Base-by-base conservation (phyloP, 495 filamentous ascomycete genomes). In the Amphirosellinia nigrospora region DNA sequence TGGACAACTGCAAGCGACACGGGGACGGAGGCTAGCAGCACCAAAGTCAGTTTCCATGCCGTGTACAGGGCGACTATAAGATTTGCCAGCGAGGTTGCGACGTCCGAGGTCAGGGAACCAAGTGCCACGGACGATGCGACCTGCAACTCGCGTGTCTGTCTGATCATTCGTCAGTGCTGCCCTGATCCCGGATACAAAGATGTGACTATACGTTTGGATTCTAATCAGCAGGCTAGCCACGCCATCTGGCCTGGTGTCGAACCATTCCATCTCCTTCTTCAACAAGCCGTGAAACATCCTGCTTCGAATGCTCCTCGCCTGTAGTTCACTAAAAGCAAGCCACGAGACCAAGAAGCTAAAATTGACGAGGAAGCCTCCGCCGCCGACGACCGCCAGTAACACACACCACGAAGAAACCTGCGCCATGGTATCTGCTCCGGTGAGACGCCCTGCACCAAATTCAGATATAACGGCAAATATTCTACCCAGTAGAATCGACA, bases 31-130 rank as follows among this genome's bases (percentile, higher is more conserved):
- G 92, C 85, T 5, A 97, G 80, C 23, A 93, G 91, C n/a, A 96
- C 89, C 0, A 97, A 81, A 0, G 94, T 94, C 9, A 99, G 85
- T 61, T 91, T 89, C 93, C 91, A 98, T 0, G 93, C 94, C 66
- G 86, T 90, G 73, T 88, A 89, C 15, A 98, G 84, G 0, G 93
- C 93, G 8, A 97, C 79, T 4, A 78, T 82, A 5, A 97, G 82
- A 16, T 91, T 89, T 9, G 87, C 86, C 16, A 91, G 2, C 2
- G 87, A 83, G 45, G 89, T 87, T 28, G 90, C 84, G 2, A 86
- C 73, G 63, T 91, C 88, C 68, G 91, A 87, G 23, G 91, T 68
- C 1, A 90, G 73, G 67, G 90, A 87, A 2, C 93, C 94, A 0
- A 98, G 79, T 0, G 91, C 91, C 69, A 93, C 90, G 0, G 94